These are phyloP conservation scores for Solanum appendiculatum DNA, from an alignment of 257 asterid genomes.

Conservation along the genomic window DNA sequence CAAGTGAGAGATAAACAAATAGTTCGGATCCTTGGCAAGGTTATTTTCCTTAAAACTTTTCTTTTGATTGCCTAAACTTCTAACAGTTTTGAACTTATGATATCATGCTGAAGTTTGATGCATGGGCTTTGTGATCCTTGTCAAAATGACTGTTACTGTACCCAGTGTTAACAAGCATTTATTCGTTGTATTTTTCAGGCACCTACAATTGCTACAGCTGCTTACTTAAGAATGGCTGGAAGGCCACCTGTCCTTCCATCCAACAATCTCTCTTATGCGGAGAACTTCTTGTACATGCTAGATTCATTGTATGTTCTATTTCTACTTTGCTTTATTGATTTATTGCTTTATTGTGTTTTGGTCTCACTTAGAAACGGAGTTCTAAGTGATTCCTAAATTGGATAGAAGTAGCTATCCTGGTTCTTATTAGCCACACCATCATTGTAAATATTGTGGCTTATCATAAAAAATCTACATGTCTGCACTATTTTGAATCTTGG, in stretches of 20 bases:
- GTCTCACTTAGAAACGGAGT: background rate
- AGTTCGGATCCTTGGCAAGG: slow-evolving; percentile 95
- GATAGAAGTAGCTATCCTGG: background rate
- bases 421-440: background rate
- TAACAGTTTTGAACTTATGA: background rate
- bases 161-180: background rate
- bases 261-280: slow-evolving; percentile 81
- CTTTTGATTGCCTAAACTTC: background rate
- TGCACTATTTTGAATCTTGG: background rate
- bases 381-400: background rate
- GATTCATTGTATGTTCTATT: slow-evolving; percentile 77
- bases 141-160: background rate
- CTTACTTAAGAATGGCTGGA: slow-evolving; percentile 97
- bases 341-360: background rate
- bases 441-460: background rate
- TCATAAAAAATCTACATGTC: background rate
- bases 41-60: slow-evolving; percentile 9
- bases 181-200: slow-evolving; percentile 46
- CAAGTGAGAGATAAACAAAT: slow-evolving; percentile 92
- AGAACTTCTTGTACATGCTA: slow-evolving; percentile 97
- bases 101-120: background rate
- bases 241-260: slow-evolving; percentile 99
- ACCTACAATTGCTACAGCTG: slow-evolving; percentile 98
- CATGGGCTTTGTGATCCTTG: background rate
- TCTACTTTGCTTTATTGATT: background rate